phyloP scores from a whole-genome alignment of 2,329 filamentous ascomycete species.

The Aspergillus udagawae region DNA sequence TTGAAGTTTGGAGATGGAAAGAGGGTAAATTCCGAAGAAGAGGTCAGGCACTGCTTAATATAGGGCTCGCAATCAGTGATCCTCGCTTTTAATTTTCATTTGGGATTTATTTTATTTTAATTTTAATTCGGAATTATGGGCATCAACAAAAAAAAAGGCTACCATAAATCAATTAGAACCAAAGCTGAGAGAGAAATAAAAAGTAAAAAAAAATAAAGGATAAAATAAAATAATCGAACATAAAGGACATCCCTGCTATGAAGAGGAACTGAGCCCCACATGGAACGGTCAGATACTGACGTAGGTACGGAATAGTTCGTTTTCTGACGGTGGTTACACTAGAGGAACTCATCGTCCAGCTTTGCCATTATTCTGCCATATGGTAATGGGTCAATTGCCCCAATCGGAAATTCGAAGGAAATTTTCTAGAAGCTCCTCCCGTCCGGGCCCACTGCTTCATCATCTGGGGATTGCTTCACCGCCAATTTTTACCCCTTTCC shows the following conservation, averaged over 20 bases:
- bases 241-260: constrained; percentile 19
- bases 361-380: constrained; percentile 10
- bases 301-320: constrained; percentile 15
- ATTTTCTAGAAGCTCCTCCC: constrained; percentile 20
- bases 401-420: constrained; percentile 23
- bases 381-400: constrained; percentile 4
- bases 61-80: constrained; percentile 6
- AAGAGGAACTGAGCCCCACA: constrained; percentile 18
- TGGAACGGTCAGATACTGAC: constrained; percentile 10
- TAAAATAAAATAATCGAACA: constrained; percentile 3
- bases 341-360: constrained; percentile 8
- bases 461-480: not conserved
- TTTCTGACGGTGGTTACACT: constrained; percentile 9
- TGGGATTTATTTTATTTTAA: constrained; percentile 6
- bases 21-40: constrained; percentile 7
- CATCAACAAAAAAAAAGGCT: constrained; percentile 2
- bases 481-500: not conserved
- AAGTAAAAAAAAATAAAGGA: constrained; percentile 4
- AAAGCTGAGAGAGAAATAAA: constrained; percentile 6
- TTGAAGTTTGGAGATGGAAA: constrained; percentile 5
- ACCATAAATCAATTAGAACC: not conserved
- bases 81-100: not conserved
- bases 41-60: constrained; percentile 18
- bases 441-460: not conserved
- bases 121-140: constrained; percentile 8